A percentile compares a stretch with the other conserved stretches of the same genome.
These are phyloP conservation scores for Hypoxylon lienhwacheense DNA, from an alignment of 495 filamentous ascomycete species.

Conservation along the genomic window DNA sequence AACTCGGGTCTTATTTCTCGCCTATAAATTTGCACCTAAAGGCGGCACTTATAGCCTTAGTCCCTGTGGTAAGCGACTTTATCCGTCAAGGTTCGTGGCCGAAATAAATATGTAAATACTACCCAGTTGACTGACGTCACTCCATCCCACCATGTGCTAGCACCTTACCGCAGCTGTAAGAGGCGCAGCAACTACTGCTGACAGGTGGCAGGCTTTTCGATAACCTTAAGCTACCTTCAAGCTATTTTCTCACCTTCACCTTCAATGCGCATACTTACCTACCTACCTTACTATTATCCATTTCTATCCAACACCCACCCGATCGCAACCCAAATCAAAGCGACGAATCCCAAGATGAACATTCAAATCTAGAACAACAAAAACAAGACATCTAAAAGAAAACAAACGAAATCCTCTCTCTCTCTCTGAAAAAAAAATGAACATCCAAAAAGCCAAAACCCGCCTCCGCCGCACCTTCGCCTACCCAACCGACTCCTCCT, in stretches of 20 bases:
- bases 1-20: no score
- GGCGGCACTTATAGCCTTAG: no score
- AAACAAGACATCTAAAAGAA: not conserved
- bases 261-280: slow-evolving; percentile 2
- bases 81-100: no score
- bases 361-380: slow-evolving; percentile 4
- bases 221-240: no score
- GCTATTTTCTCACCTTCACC: not conserved
- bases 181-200: no score
- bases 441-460: slow-evolving; percentile 33
- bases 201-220: no score
- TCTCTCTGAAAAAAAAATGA: not conserved
- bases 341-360: slow-evolving; percentile 1
- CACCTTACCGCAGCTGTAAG: no score
- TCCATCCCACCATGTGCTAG: no score
- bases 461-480: slow-evolving; percentile 64
- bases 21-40: no score
- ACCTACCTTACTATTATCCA: slow-evolving; percentile 3
- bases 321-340: not conserved
- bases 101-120: no score
- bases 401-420: not conserved
- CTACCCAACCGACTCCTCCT: slow-evolving; percentile 52
- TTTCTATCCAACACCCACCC: slow-evolving; percentile 3
- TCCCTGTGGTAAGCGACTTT: no score
- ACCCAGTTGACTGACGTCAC: no score